phyloP scores from a whole-genome alignment of 805 yeast species.

The Yarrowia sp. region DNA sequence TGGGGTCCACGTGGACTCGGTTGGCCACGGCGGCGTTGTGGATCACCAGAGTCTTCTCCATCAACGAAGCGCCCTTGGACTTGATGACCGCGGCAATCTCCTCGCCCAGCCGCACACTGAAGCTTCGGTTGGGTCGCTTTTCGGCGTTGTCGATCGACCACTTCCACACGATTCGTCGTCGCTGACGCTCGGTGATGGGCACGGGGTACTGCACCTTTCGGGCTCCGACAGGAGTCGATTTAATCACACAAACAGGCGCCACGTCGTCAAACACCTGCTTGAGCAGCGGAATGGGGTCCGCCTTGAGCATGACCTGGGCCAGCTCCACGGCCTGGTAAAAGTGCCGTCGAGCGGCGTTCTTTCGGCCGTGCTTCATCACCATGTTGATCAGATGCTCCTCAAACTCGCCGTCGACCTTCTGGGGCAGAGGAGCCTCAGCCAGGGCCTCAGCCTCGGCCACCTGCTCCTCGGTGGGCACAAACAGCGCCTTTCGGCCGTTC shows the following conservation, averaged over 20 bases:
- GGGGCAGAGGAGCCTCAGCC: constrained; percentile 63
- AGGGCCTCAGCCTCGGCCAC: constrained; percentile 60
- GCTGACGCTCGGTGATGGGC: constrained; percentile 81
- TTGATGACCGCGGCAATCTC: constrained; percentile 78
- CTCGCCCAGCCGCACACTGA: constrained; percentile 88
- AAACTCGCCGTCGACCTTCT: constrained; percentile 64
- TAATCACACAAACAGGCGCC: constrained; percentile 73
- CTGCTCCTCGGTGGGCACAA: constrained; percentile 68
- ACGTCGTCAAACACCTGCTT: constrained; percentile 77
- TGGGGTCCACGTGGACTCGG: constrained; percentile 52
- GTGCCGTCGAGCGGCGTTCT: constrained; percentile 75
- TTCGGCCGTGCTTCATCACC: constrained; percentile 92
- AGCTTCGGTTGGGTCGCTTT: constrained; percentile 78
- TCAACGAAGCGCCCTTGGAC: constrained; percentile 79
- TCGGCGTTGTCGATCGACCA: constrained; percentile 91
- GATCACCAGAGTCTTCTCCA: constrained; percentile 77
- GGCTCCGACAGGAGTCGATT: constrained; percentile 84
- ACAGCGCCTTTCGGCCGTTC: constrained; percentile 23
- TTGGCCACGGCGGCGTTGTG: constrained; percentile 88
- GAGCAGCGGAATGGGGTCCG: constrained; percentile 80
- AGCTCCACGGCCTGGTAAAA: constrained; percentile 81
- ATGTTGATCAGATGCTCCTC: constrained; percentile 80
- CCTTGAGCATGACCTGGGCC: constrained; percentile 71
- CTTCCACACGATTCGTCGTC: constrained; percentile 82
- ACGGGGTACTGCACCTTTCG: constrained; percentile 81